Base-by-base conservation (phyloP, 202 grass and related monocot genomes). In the Schoenoplectus triqueter region DNA sequence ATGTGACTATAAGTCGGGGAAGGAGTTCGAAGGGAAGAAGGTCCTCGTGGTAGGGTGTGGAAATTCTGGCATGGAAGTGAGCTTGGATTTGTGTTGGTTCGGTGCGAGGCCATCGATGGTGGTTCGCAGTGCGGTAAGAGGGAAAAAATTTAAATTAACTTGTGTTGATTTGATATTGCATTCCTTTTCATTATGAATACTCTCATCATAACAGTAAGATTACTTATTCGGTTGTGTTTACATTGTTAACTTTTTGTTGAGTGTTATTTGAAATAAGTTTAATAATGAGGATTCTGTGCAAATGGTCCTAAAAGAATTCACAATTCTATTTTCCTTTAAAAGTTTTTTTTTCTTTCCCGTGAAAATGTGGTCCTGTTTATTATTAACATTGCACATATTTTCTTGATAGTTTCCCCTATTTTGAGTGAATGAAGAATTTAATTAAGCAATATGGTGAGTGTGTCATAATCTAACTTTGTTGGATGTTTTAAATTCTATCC, bases 61-160 rank as follows among this genome's bases (percentile, higher is more conserved):
- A 60, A 98, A 98, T 80, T 98, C 95, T 69, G 95, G 95, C 67
- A 98, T 95, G 95, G 95, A 98, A 90, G 91, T 98, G 83, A 95
- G 95, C 88, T 66, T 99, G 80, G 96, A 99, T 88, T 88, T 99
- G 85, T 95, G 93, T 83, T 76, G 88, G 50, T 82, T 95, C 14
- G 85, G 84, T 66, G 96, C 91, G 1, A 87, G 50, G 84, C 93
- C 96, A 3, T 86, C 86, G 50, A 82, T 99, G 86, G 93, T 95
- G 59, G 96, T 95, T 83, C 88, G 96, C 18, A 95, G 92, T 89
- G 93, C 92, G 68, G 96, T 98, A 88, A 84, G 6, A 10, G 39
- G 14, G 71, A 54, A 2, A 3, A 2, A 4, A 8, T 78, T 59
- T 59, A 56, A 31, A 31, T 31, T 40, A 56, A 0, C 15, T 40